A percentile compares a stretch with the other conserved stretches of the same genome.
Evolutionary conservation across 768 basidiomycete genomes (phyloP).

Genomic region (Naganishia vaughanmartiniae): DNA sequence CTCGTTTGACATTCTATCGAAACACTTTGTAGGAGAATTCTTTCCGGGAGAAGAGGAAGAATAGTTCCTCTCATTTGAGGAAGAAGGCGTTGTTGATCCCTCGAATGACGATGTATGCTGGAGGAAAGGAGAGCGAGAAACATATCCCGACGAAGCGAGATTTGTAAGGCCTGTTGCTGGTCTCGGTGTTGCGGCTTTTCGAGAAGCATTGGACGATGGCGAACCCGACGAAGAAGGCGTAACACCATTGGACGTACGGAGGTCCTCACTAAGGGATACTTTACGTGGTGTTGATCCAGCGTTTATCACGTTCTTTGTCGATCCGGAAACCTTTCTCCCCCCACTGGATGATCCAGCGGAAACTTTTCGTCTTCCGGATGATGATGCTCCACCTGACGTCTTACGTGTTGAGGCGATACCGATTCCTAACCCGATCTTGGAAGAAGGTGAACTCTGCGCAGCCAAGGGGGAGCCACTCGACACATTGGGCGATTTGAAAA

Average conservation of each 20-base stretch:
- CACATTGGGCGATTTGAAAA: constrained; percentile 44
- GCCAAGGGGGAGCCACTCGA: neutral
- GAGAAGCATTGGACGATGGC: constrained; percentile 36
- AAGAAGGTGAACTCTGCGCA: neutral
- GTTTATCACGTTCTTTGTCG: neutral
- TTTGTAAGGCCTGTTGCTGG: constrained; percentile 43
- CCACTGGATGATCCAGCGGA: constrained; percentile 7
- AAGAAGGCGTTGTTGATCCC: neutral
- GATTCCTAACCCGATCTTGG: constrained; percentile 43
- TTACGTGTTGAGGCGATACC: constrained; percentile 24
- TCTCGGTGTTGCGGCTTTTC: constrained; percentile 35
- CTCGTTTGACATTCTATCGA: neutral
- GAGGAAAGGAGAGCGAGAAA: constrained; percentile 46
- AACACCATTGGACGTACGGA: constrained; percentile 6
- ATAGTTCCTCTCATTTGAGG: constrained; percentile 6
- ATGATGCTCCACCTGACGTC: neutral
- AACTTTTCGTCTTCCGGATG: constrained; percentile 11
- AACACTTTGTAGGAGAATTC: neutral
- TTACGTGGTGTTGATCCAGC: constrained; percentile 31
- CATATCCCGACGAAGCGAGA: constrained; percentile 43
- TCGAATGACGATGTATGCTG: constrained; percentile 21
- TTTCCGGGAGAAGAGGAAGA: neutral
- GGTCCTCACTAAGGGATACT: constrained; percentile 11
- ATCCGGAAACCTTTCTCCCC: constrained; percentile 20
- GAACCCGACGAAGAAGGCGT: constrained; percentile 33